Conservation (phyloP, 2,329 filamentous ascomycete species). For the Colletotrichum sp. region DNA sequence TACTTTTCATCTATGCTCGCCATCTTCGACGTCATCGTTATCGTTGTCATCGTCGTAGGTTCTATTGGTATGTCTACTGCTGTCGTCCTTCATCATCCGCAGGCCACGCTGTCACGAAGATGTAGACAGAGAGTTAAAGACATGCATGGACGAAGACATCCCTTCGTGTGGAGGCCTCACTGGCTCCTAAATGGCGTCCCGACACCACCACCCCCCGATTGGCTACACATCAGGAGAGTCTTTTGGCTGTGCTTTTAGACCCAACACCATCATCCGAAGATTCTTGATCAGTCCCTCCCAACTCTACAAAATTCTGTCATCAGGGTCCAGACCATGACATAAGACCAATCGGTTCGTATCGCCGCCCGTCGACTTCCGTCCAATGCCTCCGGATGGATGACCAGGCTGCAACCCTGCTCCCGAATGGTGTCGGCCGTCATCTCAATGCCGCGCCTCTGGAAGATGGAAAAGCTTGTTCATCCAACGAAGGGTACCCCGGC, state of each 20-base stretch:
- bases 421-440: not conserved
- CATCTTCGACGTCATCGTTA: not conserved
- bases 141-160: not conserved
- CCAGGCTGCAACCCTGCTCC: not conserved
- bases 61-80: not conserved
- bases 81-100: too few species aligned
- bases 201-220: not conserved
- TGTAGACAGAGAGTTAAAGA: accelerated
- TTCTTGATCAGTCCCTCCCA: not conserved
- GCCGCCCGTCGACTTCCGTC: not conserved
- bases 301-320: not conserved
- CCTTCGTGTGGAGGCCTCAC: not conserved
- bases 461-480: not conserved
- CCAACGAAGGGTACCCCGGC: constrained; percentile 1
- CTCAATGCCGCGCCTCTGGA: not conserved
- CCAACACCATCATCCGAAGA: not conserved
- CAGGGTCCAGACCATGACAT: not conserved
- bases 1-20: not conserved
- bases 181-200: accelerated
- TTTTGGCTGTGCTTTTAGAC: not conserved
- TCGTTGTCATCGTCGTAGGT: not conserved
- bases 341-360: not conserved
- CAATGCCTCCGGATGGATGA: not conserved
- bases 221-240: not conserved
- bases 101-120: not conserved